Percentiles rank a stretch among this genome's conserved stretches.
phyloP scores from a whole-genome alignment of 352 stramenopile genomes.

The Globisporangium viniferum region DNA sequence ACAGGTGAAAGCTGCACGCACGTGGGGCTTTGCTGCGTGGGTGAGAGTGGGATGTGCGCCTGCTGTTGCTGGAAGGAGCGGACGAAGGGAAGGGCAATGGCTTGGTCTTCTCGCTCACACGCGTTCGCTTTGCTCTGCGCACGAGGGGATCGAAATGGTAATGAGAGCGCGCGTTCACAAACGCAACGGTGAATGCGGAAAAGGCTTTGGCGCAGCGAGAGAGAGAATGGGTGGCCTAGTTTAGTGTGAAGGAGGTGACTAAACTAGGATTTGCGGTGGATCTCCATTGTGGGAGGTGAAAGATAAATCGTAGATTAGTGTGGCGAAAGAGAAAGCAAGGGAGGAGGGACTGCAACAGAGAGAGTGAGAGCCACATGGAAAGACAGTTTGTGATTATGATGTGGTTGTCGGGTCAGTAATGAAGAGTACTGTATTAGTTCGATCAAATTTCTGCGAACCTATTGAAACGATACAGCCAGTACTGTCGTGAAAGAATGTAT shows the following conservation, averaged over 20 bases:
- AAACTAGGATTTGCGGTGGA: background rate
- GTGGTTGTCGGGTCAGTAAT: background rate
- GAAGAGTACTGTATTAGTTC: background rate
- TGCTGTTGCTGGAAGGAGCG: background rate
- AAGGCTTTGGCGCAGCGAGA: background rate
- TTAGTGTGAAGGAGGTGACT: background rate
- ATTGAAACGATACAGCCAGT: too few species aligned
- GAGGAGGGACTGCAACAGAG: too few species aligned
- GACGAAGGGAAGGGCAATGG: background rate
- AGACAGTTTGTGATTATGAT: slow-evolving; percentile 4
- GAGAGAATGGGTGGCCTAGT: background rate
- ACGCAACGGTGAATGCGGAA: background rate
- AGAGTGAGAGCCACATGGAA: slow-evolving; percentile 1
- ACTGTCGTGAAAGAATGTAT: background rate
- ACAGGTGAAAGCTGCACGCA: background rate
- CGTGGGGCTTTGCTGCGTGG: slow-evolving; percentile 5
- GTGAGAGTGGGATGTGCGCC: slow-evolving; percentile 1
- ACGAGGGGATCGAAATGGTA: background rate
- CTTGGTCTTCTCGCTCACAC: background rate
- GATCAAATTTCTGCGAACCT: background rate
- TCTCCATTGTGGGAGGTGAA: background rate
- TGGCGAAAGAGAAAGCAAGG: background rate
- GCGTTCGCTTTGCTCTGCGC: background rate
- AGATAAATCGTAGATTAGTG: background rate
- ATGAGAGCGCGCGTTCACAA: background rate